Percentiles rank a stretch among this genome's conserved stretches.
These are phyloP conservation scores for Apocynum venetum DNA, from an alignment of 257 asterid genomes.

Conservation along the genomic window DNA sequence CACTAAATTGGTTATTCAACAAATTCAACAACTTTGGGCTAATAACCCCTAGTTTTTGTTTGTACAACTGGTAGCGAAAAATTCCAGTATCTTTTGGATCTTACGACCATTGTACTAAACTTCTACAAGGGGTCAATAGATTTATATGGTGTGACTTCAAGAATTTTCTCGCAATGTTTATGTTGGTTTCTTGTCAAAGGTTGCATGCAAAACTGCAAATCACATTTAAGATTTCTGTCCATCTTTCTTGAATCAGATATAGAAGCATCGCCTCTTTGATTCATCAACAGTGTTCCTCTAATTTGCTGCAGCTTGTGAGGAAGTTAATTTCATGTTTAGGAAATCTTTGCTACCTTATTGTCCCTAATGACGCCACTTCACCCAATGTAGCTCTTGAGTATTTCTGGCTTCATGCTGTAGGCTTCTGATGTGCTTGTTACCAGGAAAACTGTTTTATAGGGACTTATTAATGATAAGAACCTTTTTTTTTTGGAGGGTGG, in stretches of 20 bases:
- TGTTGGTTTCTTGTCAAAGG: neutral
- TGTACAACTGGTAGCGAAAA: neutral
- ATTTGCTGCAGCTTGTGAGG: neutral
- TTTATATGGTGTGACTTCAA: neutral
- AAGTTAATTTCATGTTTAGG: neutral
- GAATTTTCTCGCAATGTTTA: neutral
- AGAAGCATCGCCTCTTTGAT: neutral
- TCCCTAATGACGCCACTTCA: neutral
- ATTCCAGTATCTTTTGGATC: neutral
- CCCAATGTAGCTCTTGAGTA: neutral
- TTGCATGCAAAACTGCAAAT: neutral
- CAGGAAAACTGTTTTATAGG: neutral
- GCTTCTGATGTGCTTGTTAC: neutral
- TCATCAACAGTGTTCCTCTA: neutral
- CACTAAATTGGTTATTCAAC: neutral
- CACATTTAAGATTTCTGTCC: neutral
- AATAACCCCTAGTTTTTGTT: neutral
- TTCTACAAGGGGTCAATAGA: neutral
- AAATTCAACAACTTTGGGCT: neutral
- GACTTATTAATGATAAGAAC: too few species aligned
- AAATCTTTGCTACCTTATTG: neutral
- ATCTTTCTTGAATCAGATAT: neutral
- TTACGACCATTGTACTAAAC: neutral
- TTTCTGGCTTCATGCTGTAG: neutral
- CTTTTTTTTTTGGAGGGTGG: too few species aligned